Evolutionary conservation across 2,329 filamentous ascomycete genomes (phyloP), one percentile per base, ranked within the genome.

Genomic region (Diaporthe sp.): DNA sequence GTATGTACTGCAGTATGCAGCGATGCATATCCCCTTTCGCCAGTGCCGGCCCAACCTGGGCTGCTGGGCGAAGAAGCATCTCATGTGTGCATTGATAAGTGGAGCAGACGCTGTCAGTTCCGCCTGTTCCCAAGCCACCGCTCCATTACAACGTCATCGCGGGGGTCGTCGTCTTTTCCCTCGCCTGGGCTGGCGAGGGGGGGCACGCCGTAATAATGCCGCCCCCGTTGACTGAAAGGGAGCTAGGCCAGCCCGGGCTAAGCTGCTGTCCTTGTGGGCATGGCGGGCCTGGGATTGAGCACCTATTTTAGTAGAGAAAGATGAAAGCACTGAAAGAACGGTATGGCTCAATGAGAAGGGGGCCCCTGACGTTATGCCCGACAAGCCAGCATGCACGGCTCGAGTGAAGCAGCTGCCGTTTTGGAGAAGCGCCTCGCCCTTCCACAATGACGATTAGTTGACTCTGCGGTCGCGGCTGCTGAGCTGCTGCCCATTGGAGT

Each of bases 91-190:
- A 68, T 28, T 68, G 33, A 54, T 38, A 38, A 52, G 64, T 68
- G 64, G 64, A 67, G 64, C 30, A 35, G 45, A 40, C 47, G 47
- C 64, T 68, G 47, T 22, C 47, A 54, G 47, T 68, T 40, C 64
- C 45, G 45, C n/a, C 64, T 35, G 2, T n/a, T 47, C 17, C 38
- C 52, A 70, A 58, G 50, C 67, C 67, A 70, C 67, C 35, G 57
- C 57, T 58, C 57, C 69, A 64, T 52, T 17, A 30, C 70, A 64
- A 72, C 70, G 70, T 72, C 70, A 72, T 72, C 70, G 70, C 70
- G 70, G 70, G 70, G 70, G 60, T 58, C 33, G 70, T 72, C 70
- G 35, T 54, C 70, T 12, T 52, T 52, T 15, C 57, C 45, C 52
- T 40, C 17, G 55, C 67, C 33, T 47, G 38, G 38, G 25, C 15